Base-by-base conservation (phyloP, 106 monocot genomes). In the Cymbidium sinense region DNA sequence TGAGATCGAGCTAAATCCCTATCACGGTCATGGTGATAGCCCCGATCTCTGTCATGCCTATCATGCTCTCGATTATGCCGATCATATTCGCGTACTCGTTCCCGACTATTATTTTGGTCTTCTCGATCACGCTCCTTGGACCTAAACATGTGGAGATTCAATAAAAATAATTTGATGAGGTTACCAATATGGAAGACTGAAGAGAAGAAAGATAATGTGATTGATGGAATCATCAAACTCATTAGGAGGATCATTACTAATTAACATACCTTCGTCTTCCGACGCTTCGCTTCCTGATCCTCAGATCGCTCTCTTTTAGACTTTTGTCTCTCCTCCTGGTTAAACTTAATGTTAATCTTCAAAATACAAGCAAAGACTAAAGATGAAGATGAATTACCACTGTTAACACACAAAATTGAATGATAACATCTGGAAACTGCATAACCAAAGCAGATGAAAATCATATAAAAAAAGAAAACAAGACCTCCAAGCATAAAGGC, bases 261-360 rank as follows among this genome's bases (percentile, higher is more conserved):
- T 29, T 13, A 31, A 23, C 31, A 34, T 67, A 67, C 67, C 67
- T 67, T 33, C 67, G 67, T 71, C 71, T 33, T 20, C 71, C 4
- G 12, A n/a, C 37, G 37, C 89, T 90, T 19, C 77, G 78, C 80
- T 25, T 90, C 93, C 28, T 86, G 80, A 28, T 89, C 91, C 31
- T 90, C 93, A 44, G 85, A 74, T 50, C 84, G 79, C 29, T 85
- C 90, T 23, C 75, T 74, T 81, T 90, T 83, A 44, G 79, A 70
- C 31, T 87, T 91, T 31, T 87, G 81, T 78, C 86, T 91, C 78
- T 91, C 93, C 78, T 96, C 95, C 95, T 96, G 84, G 64, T 10
- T 37, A 21, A 21, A 30, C 21, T 18, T 37, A 36, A 37, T 71
- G 37, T 71, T 21, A 35, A 71, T 35, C 2, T 71, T 71, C 36